Conservation (phyloP, 768 basidiomycete species). For the Porphyrellus cyaneotinctus region DNA sequence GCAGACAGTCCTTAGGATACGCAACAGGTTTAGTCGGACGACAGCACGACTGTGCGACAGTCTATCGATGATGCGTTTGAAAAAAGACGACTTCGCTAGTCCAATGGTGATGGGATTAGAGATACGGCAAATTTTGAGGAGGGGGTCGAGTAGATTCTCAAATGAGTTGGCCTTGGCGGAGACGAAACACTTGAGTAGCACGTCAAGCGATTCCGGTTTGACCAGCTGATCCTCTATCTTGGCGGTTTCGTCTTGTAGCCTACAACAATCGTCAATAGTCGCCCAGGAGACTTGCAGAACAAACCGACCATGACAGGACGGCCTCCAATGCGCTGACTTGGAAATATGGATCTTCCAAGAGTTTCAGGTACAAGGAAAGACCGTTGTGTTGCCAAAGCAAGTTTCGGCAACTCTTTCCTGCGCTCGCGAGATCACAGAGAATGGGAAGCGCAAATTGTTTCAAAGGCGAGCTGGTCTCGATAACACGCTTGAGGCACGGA, state of each 20-base stretch:
- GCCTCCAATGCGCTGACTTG: constrained; percentile 91
- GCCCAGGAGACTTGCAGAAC: not conserved
- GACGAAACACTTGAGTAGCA: constrained; percentile 75
- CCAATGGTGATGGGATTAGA: constrained; percentile 71
- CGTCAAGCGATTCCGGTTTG: constrained; percentile 59
- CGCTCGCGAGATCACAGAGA: constrained; percentile 91
- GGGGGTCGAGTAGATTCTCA: constrained; percentile 88
- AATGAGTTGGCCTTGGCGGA: constrained; percentile 85
- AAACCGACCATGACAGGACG: constrained; percentile 75
- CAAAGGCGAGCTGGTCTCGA: constrained; percentile 83
- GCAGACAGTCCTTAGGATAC: constrained; percentile 79
- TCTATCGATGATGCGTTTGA: constrained; percentile 82
- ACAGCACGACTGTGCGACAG: constrained; percentile 74
- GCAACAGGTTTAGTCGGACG: constrained; percentile 84
- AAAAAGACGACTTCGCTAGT: constrained; percentile 78
- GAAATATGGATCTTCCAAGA: constrained; percentile 85
- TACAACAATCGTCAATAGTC: constrained; percentile 28
- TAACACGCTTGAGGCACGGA: constrained; percentile 85
- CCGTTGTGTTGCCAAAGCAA: constrained; percentile 93
- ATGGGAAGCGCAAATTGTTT: constrained; percentile 98
- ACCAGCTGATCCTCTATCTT: constrained; percentile 87
- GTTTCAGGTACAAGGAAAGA: constrained; percentile 70
- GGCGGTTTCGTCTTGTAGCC: constrained; percentile 94
- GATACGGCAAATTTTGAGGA: constrained; percentile 85
- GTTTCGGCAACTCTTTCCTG: constrained; percentile 88